These are phyloP conservation scores for Chrysanthemum lavandulifolium DNA, from an alignment of 129 eudicot species.

Conservation along the genomic window DNA sequence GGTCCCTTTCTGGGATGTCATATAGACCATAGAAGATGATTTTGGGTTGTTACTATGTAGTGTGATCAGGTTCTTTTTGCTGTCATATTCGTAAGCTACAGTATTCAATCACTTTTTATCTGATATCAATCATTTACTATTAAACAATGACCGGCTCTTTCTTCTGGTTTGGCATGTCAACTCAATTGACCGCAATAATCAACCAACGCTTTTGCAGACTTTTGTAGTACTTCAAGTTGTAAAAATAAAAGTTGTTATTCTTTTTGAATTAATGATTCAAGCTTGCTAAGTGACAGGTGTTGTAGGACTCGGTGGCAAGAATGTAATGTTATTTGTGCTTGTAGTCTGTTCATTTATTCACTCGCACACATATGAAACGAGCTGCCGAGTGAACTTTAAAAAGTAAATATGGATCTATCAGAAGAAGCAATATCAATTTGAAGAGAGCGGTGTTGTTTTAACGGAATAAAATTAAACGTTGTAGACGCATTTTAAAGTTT, in stretches of 20 bases:
- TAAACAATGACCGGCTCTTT: not conserved
- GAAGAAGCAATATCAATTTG: constrained; percentile 14
- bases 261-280: not conserved
- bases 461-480: not conserved
- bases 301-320: not conserved
- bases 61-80: not conserved
- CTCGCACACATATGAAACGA: not conserved
- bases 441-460: not conserved
- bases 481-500: not conserved
- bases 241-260: not conserved
- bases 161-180: constrained; percentile 6
- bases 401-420: not conserved
- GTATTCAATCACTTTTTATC: not conserved
- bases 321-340: not conserved
- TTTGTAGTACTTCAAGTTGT: not conserved
- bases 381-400: not conserved
- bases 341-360: not conserved
- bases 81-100: constrained; percentile 8
- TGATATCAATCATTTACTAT: not conserved
- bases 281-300: constrained; percentile 11
- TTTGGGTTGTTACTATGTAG: constrained; percentile 6
- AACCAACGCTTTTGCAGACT: not conserved
- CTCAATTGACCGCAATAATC: not conserved
- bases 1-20: constrained; percentile 3
- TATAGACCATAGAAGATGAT: not conserved